Conservation (phyloP, 305 asterid genomes). For the Fraxinus floribunda region DNA sequence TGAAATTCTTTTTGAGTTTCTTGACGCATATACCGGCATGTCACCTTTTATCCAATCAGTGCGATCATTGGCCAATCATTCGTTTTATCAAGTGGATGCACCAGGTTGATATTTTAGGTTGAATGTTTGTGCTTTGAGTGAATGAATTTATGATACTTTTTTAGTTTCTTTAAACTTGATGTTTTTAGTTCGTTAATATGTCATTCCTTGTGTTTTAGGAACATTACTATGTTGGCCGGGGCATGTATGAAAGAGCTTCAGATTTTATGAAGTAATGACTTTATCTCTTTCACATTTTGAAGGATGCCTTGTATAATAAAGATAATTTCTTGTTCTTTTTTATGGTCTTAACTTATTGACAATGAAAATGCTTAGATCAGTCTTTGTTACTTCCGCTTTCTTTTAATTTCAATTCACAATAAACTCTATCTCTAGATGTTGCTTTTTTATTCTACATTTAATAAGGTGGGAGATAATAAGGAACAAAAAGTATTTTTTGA, state of each 20-base stretch:
- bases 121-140: conserved; percentile 10
- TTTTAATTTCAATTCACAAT: conserved; percentile 14
- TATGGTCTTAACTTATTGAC: conserved; percentile 2
- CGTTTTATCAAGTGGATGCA: conserved; percentile 98
- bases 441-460: neutral
- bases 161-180: conserved; percentile 20
- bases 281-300: conserved; percentile 17
- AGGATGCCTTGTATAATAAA: neutral
- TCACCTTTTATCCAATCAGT: conserved; percentile 65
- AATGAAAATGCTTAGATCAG: neutral
- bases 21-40: conserved; percentile 83
- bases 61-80: conserved; percentile 61
- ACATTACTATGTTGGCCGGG: conserved; percentile 95
- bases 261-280: conserved; percentile 76
- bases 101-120: conserved; percentile 57
- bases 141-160: neutral
- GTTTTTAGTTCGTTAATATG: conserved; percentile 8
- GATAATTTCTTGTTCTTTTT: neutral
- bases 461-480: neutral
- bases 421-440: conserved; percentile 2
- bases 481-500: neutral
- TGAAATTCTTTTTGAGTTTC: conserved; percentile 61
- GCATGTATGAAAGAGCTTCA: conserved; percentile 91
- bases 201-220: conserved; percentile 53
- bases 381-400: neutral